Evolutionary conservation across 768 basidiomycete species (phyloP).

Genomic region (Dioszegia aurantiaca): DNA sequence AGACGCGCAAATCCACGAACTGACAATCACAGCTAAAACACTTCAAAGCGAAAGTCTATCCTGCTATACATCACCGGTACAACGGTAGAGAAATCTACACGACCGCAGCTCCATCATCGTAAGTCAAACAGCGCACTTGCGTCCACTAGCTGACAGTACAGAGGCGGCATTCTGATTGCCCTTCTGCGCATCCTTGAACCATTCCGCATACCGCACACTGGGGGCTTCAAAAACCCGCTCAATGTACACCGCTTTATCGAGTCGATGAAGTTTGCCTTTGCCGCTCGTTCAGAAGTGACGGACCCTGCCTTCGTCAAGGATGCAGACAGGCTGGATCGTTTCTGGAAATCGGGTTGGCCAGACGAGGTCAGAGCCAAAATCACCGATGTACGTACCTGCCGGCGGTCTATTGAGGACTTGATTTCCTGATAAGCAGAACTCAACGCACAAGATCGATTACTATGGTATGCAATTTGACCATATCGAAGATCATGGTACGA

Average conservation of each 20-base stretch:
- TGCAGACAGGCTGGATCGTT: conserved; percentile 60
- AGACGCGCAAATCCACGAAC: background rate
- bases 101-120: conserved; percentile 69
- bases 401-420: background rate
- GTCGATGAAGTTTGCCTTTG: conserved; percentile 76
- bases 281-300: conserved; percentile 65
- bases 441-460: conserved; percentile 74
- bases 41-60: conserved; percentile 68
- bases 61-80: conserved; percentile 75
- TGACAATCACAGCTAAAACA: conserved; percentile 54
- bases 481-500: conserved; percentile 84
- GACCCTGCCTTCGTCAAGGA: conserved; percentile 71
- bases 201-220: conserved; percentile 54
- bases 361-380: conserved; percentile 64
- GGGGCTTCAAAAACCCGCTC: conserved; percentile 49
- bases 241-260: conserved; percentile 80
- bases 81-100: conserved; percentile 77
- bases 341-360: conserved; percentile 60
- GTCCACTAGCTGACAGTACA: conserved; percentile 35
- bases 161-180: conserved; percentile 82
- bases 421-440: conserved; percentile 58
- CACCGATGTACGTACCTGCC: conserved; percentile 66
- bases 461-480: conserved; percentile 80
- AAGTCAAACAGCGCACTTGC: conserved; percentile 7
- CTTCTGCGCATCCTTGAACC: conserved; percentile 86